phyloP scores from a whole-genome alignment of 2,329 filamentous ascomycete genomes.

The Dactylellina sp. region DNA sequence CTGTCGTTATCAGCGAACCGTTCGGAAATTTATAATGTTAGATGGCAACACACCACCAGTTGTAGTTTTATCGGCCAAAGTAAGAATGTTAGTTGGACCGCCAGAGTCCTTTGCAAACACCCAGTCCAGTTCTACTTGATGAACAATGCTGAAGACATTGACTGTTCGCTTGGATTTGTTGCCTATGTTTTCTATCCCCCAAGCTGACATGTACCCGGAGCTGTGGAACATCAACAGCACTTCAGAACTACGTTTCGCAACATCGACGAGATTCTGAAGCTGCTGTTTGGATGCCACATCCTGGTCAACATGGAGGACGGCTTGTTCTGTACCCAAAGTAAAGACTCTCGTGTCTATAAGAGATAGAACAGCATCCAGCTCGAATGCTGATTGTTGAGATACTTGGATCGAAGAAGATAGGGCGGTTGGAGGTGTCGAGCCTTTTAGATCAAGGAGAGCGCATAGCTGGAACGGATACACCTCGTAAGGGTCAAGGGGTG shows the following conservation, averaged over 20 bases:
- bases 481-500: constrained; percentile 77
- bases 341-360: constrained; percentile 87
- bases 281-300: constrained; percentile 42
- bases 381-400: constrained; percentile 18
- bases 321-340: constrained; percentile 78
- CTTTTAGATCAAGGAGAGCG: constrained; percentile 79
- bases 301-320: constrained; percentile 73
- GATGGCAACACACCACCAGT: constrained; percentile 19
- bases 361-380: constrained; percentile 67
- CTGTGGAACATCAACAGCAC: constrained; percentile 87
- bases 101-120: constrained; percentile 41
- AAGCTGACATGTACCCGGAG: constrained; percentile 87
- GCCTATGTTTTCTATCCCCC: constrained; percentile 89
- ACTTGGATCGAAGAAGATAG: neutral
- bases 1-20: neutral
- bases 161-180: constrained; percentile 74
- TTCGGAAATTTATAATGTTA: neutral
- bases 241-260: constrained; percentile 86
- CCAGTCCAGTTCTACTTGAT: constrained; percentile 67
- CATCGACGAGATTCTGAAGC: constrained; percentile 83
- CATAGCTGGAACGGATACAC: constrained; percentile 81
- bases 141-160: constrained; percentile 86
- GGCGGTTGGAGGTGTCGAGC: neutral
- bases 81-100: constrained; percentile 41
- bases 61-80: constrained; percentile 26